These are phyloP conservation scores for Populus trichocarpa DNA, from an alignment of 441 rosid genomes.

Conservation along the genomic window DNA sequence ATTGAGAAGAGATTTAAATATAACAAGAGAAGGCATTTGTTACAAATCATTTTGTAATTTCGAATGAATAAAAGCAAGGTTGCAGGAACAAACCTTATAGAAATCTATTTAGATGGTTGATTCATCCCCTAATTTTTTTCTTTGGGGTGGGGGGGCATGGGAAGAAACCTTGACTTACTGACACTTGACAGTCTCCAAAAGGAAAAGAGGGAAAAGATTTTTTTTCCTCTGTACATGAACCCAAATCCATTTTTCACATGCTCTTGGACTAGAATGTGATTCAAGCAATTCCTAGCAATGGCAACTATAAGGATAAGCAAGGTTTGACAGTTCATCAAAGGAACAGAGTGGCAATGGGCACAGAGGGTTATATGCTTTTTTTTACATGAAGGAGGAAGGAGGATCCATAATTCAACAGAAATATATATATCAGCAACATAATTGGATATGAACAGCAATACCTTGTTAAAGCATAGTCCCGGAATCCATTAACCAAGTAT, in stretches of 20 bases:
- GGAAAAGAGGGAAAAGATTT: neutral
- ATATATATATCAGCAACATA: neutral
- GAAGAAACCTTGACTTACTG: neutral
- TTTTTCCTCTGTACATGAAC: neutral
- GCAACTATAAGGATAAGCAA: neutral
- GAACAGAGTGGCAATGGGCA: neutral
- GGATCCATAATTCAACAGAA: neutral
- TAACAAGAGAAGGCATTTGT: neutral
- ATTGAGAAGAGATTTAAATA: neutral
- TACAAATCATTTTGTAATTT: neutral
- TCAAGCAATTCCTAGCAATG: neutral
- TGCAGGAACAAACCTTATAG: neutral
- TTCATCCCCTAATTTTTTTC: neutral
- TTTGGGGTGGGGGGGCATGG: neutral
- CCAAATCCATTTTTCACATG: neutral
- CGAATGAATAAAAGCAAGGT: neutral
- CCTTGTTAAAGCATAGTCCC: constrained; percentile 96
- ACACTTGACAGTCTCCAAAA: neutral
- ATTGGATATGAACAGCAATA: constrained; percentile 17
- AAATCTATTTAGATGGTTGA: neutral
- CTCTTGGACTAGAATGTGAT: neutral
- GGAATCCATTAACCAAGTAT: constrained; percentile 75
- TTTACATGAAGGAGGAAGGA: neutral
- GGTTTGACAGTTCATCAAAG: neutral
- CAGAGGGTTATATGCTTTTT: neutral